Evolutionary conservation across 345 rosid species (phyloP).

Genomic region (Hypericum androsaemum): DNA sequence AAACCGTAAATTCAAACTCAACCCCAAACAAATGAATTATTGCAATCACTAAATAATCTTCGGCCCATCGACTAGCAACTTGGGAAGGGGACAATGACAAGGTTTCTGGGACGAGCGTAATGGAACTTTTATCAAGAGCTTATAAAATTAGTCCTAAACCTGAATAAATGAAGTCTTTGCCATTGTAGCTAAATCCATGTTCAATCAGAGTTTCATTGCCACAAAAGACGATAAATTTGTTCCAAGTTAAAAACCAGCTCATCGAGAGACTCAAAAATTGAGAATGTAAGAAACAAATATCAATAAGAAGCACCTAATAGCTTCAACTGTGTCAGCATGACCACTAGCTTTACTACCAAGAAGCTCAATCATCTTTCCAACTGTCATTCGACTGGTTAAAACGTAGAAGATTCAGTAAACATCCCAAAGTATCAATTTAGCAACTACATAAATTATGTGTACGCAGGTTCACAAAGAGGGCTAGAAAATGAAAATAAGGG

Average conservation of each 20-base stretch:
- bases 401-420: constrained; percentile 1
- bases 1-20: too few relatives aligned
- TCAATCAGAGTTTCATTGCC: constrained; percentile 65
- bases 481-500: too few relatives aligned
- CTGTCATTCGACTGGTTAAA: constrained; percentile 79
- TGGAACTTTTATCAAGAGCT: too few relatives aligned
- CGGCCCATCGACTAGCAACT: too few relatives aligned
- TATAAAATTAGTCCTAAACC: constrained; percentile 36
- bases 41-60: too few relatives aligned
- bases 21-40: too few relatives aligned
- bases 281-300: too few relatives aligned
- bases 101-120: too few relatives aligned
- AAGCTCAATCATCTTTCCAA: constrained; percentile 97
- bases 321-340: constrained; percentile 80
- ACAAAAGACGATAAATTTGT: constrained; percentile 8
- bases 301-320: constrained; percentile 38
- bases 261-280: background rate
- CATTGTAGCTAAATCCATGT: constrained; percentile 76
- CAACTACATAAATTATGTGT: too few relatives aligned
- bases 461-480: too few relatives aligned
- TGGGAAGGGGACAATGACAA: too few relatives aligned
- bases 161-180: constrained; percentile 88
- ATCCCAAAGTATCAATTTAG: background rate
- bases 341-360: constrained; percentile 94
- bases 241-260: constrained; percentile 3